A percentile compares a stretch with the other conserved stretches of the same genome.
Evolutionary conservation across 1,284 basidiomycete genomes (phyloP).

Genomic region (Taiwanofungus camphoratus): DNA sequence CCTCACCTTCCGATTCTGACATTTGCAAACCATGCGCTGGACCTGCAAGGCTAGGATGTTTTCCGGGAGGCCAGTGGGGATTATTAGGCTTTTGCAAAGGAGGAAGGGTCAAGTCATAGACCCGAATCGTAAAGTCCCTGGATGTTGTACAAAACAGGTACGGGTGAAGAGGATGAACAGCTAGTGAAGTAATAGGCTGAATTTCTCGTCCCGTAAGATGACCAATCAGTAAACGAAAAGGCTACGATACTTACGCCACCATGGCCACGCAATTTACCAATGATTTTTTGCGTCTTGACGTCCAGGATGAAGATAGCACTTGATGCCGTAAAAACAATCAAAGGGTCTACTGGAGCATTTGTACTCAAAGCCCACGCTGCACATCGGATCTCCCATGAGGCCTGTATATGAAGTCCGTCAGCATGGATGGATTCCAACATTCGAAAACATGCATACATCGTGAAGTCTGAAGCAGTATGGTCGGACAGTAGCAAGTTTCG

Average conservation of each 20-base stretch:
- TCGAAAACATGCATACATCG: slow-evolving; percentile 6
- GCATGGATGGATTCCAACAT: neutral
- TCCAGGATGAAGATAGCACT: slow-evolving; percentile 51
- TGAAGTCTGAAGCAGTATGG: slow-evolving; percentile 13
- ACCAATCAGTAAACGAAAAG: slow-evolving; percentile 5
- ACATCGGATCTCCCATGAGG: slow-evolving; percentile 10
- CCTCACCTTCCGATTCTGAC: slow-evolving; percentile 51
- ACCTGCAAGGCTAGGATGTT: slow-evolving; percentile 47
- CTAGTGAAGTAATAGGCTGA: slow-evolving; percentile 63
- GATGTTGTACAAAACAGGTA: slow-evolving; percentile 65
- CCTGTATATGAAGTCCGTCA: slow-evolving; percentile 4
- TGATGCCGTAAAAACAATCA: slow-evolving; percentile 47
- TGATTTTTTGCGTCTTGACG: slow-evolving; percentile 31
- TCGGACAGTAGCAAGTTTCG: slow-evolving; percentile 17
- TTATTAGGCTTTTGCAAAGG: slow-evolving; percentile 37
- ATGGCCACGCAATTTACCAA: slow-evolving; percentile 55
- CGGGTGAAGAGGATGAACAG: slow-evolving; percentile 50
- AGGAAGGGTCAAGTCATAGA: slow-evolving; percentile 49
- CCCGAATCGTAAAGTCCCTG: slow-evolving; percentile 55
- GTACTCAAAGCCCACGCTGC: slow-evolving; percentile 52
- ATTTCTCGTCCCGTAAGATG: neutral
- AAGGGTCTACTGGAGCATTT: slow-evolving; percentile 41
- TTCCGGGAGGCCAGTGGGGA: slow-evolving; percentile 51
- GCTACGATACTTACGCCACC: slow-evolving; percentile 47
- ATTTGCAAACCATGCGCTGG: slow-evolving; percentile 65